Evolutionary conservation across 2,329 filamentous ascomycete genomes (phyloP).

Genomic region (Fusarium pilosicola): DNA sequence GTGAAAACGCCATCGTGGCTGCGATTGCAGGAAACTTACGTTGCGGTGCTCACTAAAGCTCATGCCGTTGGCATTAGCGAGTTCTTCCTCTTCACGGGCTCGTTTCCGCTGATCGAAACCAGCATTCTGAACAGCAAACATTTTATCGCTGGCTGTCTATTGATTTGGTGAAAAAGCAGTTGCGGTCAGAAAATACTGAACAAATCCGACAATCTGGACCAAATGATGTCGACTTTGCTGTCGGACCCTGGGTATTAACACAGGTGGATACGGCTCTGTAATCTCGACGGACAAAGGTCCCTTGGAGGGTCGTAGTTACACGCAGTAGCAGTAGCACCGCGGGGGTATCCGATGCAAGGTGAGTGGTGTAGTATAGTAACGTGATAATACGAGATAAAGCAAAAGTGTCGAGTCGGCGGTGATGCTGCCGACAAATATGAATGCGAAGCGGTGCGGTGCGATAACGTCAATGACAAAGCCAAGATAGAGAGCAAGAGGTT

Average conservation of each 20-base stretch:
- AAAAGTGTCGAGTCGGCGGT: neutral
- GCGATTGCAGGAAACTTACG: conserved; percentile 49
- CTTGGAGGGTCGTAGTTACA: conserved; percentile 9
- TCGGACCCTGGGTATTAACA: conserved; percentile 39
- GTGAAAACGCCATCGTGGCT: neutral
- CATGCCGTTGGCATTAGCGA: conserved; percentile 48
- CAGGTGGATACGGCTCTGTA: conserved; percentile 33
- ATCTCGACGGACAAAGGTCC: conserved; percentile 23
- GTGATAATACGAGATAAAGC: conserved; percentile 11
- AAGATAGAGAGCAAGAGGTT: conserved; percentile 26
- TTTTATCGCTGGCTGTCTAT: conserved; percentile 37
- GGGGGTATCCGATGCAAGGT: conserved; percentile 29
- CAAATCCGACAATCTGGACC: conserved; percentile 12
- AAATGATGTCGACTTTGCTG: conserved; percentile 28
- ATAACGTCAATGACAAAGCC: conserved; percentile 17
- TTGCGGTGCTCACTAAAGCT: conserved; percentile 63
- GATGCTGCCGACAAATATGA: conserved; percentile 13
- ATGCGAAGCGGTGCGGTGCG: neutral
- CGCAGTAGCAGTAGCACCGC: conserved; percentile 7
- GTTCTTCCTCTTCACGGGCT: conserved; percentile 57
- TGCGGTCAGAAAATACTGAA: conserved; percentile 9
- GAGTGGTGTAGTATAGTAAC: conserved; percentile 16
- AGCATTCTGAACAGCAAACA: conserved; percentile 50
- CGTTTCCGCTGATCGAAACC: conserved; percentile 56
- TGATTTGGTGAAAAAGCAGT: conserved; percentile 7